A percentile compares a stretch with the other conserved stretches of the same genome.
Evolutionary conservation across 2,329 filamentous ascomycete genomes (phyloP).

Genomic region (Cordyceps cicadae): DNA sequence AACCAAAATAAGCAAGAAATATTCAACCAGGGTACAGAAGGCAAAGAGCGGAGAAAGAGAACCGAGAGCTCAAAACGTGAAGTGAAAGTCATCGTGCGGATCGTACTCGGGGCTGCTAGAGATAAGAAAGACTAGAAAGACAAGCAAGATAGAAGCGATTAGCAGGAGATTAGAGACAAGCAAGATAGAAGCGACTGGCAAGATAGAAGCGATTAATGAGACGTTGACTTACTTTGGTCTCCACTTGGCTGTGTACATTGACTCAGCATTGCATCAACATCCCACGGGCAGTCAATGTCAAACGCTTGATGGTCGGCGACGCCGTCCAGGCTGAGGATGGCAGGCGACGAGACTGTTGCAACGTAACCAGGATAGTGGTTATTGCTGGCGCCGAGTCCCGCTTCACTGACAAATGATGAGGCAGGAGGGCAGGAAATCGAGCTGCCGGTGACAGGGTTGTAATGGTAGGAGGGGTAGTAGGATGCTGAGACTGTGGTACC

Average conservation of each 20-base stretch:
- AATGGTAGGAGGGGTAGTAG: background rate
- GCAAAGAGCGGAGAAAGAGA: background rate
- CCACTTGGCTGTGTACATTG: background rate
- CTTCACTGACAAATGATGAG: background rate
- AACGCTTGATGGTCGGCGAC: slow-evolving; percentile 16
- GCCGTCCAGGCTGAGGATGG: slow-evolving; percentile 14
- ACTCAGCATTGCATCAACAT: slow-evolving; percentile 17
- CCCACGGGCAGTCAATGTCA: slow-evolving; percentile 19
- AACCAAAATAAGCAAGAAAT: background rate
- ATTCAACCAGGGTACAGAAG: background rate
- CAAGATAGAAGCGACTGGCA: no score
- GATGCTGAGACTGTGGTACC: background rate
- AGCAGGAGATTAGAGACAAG: no score
- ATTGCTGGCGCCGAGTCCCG: background rate
- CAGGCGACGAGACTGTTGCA: slow-evolving; percentile 11
- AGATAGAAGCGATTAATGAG: no score
- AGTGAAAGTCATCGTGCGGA: slow-evolving; percentile 8
- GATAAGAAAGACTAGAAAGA: background rate
- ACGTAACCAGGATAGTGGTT: background rate
- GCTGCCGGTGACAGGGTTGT: background rate
- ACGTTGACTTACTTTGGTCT: background rate
- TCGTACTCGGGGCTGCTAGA: background rate
- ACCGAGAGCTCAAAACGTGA: background rate
- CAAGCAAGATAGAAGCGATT: no score
- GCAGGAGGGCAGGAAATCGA: background rate